Evolutionary conservation across 2,329 filamentous ascomycete species (phyloP).

Genomic region (Colletotrichum endophyticum): DNA sequence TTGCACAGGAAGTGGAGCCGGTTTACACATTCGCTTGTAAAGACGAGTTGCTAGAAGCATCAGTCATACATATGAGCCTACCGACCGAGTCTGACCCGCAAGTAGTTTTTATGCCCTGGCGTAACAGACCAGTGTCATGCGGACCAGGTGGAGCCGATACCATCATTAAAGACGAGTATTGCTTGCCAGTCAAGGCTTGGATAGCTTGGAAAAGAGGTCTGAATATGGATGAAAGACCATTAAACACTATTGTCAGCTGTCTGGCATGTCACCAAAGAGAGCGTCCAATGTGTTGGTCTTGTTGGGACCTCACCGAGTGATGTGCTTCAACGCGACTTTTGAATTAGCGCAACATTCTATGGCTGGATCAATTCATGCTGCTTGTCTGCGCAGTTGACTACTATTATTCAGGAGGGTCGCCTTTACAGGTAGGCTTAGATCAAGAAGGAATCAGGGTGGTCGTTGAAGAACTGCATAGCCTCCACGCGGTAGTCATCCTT

Average conservation of each 20-base stretch:
- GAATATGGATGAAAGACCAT: neutral
- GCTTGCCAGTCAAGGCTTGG: neutral
- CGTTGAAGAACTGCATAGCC: constrained; percentile 2
- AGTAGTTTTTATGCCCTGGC: neutral
- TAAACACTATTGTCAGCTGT: rapidly evolving
- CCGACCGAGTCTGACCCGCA: neutral
- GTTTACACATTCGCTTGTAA: neutral
- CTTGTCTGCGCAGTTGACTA: neutral
- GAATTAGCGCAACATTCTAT: neutral
- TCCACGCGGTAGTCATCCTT: neutral
- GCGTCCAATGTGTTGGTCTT: neutral
- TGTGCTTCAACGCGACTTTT: neutral
- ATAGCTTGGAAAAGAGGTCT: neutral
- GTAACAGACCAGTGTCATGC: neutral
- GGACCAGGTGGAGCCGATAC: neutral
- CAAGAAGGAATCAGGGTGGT: neutral
- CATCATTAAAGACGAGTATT: neutral
- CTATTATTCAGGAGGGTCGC: neutral
- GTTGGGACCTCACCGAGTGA: neutral
- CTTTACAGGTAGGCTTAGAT: neutral
- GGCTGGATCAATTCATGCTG: neutral
- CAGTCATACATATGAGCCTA: rapidly evolving
- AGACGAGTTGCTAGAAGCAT: neutral
- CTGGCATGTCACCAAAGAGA: neutral
- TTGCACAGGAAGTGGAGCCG: neutral